Percentiles rank a stretch among this genome's conserved stretches.
phyloP scores from a whole-genome alignment of 805 yeast genomes.

The Candida yuanshanica region DNA sequence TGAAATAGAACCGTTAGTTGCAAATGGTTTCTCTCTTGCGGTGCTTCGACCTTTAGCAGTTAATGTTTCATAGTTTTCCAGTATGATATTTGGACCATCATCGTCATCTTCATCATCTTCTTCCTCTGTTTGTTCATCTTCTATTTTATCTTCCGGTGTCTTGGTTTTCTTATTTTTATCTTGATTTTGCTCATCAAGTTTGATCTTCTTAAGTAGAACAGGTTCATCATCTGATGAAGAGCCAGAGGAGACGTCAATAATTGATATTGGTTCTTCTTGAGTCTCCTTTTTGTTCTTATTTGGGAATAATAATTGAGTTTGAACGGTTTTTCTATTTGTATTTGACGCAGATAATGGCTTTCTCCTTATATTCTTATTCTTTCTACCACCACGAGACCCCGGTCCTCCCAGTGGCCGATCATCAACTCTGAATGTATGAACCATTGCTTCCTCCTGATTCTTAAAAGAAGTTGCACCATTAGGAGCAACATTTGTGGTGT shows the following conservation, averaged over 20 bases:
- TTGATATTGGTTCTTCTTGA: neutral
- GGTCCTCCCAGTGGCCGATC: slow-evolving; percentile 22
- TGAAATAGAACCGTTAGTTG: neutral
- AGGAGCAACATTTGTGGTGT: neutral
- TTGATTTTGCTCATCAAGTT: neutral
- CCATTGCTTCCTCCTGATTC: slow-evolving; percentile 19
- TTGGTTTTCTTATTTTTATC: neutral
- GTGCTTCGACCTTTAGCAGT: slow-evolving; percentile 21
- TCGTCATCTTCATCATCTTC: slow-evolving; percentile 1
- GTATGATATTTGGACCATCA: slow-evolving; percentile 9
- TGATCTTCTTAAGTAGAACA: neutral
- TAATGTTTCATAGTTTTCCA: slow-evolving; percentile 17
- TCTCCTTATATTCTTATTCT: slow-evolving; percentile 1
- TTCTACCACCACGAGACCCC: slow-evolving; percentile 24
- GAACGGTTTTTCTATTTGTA: slow-evolving; percentile 4
- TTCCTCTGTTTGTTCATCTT: neutral
- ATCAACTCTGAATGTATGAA: slow-evolving; percentile 23
- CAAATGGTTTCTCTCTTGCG: slow-evolving; percentile 6
- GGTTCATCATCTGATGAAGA: neutral
- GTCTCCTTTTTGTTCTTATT: neutral
- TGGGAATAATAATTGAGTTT: slow-evolving; percentile 8
- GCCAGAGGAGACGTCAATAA: neutral
- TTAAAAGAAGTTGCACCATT: slow-evolving; percentile 8
- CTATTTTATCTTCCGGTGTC: neutral
- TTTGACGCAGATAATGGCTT: neutral